Conservation (phyloP, 2,329 filamentous ascomycete species). For the Alternaria solani region DNA sequence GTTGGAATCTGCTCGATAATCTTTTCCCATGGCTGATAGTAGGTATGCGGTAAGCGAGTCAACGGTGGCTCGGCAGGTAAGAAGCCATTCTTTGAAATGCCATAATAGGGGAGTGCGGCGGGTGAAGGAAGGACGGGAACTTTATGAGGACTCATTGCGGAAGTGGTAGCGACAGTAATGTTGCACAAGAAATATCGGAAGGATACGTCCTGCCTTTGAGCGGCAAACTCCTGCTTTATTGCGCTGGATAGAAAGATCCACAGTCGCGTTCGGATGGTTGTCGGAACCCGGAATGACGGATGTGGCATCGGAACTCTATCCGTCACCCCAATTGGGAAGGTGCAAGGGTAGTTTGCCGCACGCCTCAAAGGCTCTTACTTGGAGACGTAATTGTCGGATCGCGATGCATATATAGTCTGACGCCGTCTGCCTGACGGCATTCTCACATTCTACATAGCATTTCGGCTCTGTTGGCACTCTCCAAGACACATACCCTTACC, state of each 20-base stretch:
- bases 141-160: constrained; percentile 41
- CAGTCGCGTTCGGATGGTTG: constrained; percentile 8
- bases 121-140: constrained; percentile 33
- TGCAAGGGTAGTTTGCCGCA: constrained; percentile 18
- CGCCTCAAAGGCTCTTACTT: constrained; percentile 10
- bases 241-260: constrained; percentile 4
- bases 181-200: background rate
- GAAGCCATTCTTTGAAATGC: constrained; percentile 80
- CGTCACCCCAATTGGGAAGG: constrained; percentile 28
- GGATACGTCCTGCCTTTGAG: constrained; percentile 15
- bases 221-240: constrained; percentile 32
- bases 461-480: background rate
- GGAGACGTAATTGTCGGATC: constrained; percentile 19
- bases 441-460: background rate
- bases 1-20: constrained; percentile 78
- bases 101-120: constrained; percentile 71
- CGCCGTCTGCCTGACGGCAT: background rate
- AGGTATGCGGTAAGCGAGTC: constrained; percentile 76
- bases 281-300: constrained; percentile 17
- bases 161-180: constrained; percentile 3
- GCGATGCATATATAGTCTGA: constrained; percentile 16
- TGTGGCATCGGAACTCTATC: constrained; percentile 6
- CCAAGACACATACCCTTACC: background rate
- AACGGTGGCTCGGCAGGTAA: constrained; percentile 77
- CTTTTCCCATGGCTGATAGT: constrained; percentile 89